Evolutionary conservation across 495 filamentous ascomycete genomes (phyloP), one percentile per base, ranked within the genome.

Genomic region (Neurospora sp.): DNA sequence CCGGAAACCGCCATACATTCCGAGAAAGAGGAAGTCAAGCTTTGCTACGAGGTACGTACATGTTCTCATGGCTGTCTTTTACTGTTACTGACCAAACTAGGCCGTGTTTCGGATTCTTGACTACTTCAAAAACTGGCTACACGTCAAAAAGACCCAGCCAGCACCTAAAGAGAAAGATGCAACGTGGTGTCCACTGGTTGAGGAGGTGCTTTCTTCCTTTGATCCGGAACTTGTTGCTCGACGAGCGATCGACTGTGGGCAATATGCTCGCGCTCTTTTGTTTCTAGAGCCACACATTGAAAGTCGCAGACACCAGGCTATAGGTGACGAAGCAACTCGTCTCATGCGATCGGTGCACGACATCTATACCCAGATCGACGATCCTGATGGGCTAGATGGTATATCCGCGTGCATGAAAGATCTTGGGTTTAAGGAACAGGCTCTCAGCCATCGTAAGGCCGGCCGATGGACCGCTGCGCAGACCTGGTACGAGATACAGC

Each of bases 381-480:
- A 99, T 77, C 96, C 96, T 1, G 96, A 99, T 80, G 94, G 96
- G 1, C 91, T 99, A 53, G 94, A 97, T 78, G 96, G 96, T 7
- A 93, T 99, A 68, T 97, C 95, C 11, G 89, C 91, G 6, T 90
- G 96, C 77, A 81, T 98, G 35, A 89, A 91, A 69, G 89, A 91
- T 11, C 84, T 98, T 22, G 90, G 94, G 72, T 88, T 97, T 70
- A 92, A 97, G 65, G 94, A 98, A 77, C 94, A 99, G 76, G 89
- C 97, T 41, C 84, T 97, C 70, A 94, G 94, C 75, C 94, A 98
- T 79, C 88, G 91, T 42, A 98, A 96, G 78, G 92, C 93, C 42
- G 95, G 94, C n/a, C 87, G 94, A 78, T 99, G 94, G 96, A 92
- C 93, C n/a, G 93, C 96, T 69, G 96, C 93, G 59, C 95, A 98